Percentiles rank a stretch among this genome's conserved stretches.
Evolutionary conservation across 768 basidiomycete genomes (phyloP).

Genomic region (Daedaleopsis nitida): DNA sequence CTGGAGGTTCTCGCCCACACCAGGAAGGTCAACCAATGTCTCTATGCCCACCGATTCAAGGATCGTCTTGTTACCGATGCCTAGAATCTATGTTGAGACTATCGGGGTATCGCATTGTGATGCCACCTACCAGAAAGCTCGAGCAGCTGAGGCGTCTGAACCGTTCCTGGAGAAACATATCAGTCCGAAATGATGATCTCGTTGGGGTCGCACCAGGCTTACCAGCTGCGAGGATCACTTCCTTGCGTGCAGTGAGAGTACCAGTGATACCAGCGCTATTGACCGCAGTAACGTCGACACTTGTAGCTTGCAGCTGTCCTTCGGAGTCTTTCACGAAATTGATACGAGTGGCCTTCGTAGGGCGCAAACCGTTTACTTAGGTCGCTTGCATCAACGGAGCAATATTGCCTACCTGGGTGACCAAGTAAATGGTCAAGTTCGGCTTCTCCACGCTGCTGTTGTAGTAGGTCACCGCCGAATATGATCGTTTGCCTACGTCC

Average conservation of each 20-base stretch:
- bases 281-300: background rate
- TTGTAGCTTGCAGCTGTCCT: background rate
- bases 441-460: constrained; percentile 1
- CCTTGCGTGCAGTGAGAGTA: background rate
- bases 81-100: background rate
- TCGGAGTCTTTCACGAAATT: background rate
- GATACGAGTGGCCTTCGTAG: background rate
- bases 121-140: constrained; percentile 7
- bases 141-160: constrained; percentile 7
- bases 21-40: constrained; percentile 8
- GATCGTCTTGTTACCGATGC: constrained; percentile 7
- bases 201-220: background rate
- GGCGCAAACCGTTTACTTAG: too few relatives aligned
- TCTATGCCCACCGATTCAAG: background rate
- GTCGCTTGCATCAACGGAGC: background rate
- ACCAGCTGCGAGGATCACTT: constrained; percentile 10
- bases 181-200: background rate
- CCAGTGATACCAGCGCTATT: background rate
- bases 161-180: background rate
- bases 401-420: background rate
- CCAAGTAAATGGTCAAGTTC: background rate
- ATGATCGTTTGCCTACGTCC: constrained; percentile 1
- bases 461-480: constrained; percentile 6
- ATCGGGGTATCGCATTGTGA: too few relatives aligned
- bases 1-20: constrained; percentile 12